phyloP scores from a whole-genome alignment of 2,329 filamentous ascomycete species.

The Paracoccidioides lutzii region DNA sequence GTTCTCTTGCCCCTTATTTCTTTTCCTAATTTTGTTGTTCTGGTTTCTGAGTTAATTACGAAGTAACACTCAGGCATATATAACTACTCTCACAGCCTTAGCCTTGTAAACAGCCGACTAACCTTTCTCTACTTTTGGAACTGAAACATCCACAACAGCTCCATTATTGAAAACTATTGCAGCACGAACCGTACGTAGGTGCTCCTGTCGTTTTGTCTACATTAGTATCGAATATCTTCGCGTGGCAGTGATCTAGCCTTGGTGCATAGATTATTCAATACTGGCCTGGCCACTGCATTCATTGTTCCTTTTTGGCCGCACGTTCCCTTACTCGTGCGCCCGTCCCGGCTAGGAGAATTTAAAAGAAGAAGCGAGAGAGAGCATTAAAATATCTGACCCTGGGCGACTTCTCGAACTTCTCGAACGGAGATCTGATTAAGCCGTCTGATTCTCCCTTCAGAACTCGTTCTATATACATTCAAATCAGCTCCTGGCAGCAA shows the following conservation, averaged over 20 bases:
- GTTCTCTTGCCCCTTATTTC: too few species aligned
- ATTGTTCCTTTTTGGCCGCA: not conserved
- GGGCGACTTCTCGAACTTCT: not conserved
- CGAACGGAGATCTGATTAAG: not conserved
- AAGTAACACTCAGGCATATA: too few species aligned
- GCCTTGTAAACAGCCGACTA: too few species aligned
- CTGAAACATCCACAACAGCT: not conserved
- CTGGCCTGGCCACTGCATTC: not conserved
- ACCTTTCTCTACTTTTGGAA: too few species aligned
- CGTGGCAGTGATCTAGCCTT: not conserved
- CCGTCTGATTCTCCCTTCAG: not conserved
- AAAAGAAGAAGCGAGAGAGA: not conserved
- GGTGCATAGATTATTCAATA: not conserved
- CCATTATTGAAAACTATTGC: not conserved
- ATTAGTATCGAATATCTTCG: not conserved
- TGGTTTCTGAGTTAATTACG: too few species aligned
- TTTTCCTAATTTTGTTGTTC: too few species aligned
- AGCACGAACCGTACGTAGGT: not conserved
- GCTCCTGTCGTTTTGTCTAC: not conserved
- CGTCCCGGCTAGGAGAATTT: not conserved
- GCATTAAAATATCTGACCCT: not conserved
- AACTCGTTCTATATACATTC: not conserved
- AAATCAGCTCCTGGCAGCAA: not conserved
- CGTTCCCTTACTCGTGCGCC: not conserved
- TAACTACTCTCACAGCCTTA: too few species aligned